A percentile compares a stretch with the other conserved stretches of the same genome.
Conservation (phyloP, 73 alveolate genomes). For the Tetrahymena borealis region DNA sequence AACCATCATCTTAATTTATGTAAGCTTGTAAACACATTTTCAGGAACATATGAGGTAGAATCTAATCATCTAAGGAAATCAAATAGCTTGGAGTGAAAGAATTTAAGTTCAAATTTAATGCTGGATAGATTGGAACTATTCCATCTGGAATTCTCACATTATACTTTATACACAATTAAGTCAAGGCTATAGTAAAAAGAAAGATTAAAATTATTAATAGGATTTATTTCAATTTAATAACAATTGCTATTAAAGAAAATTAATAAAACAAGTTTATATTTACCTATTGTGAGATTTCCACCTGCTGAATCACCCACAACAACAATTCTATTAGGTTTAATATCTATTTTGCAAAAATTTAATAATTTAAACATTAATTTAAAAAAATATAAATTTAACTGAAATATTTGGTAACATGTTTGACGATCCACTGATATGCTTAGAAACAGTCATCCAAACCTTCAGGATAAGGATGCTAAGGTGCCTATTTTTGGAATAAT, state of each 20-base stretch:
- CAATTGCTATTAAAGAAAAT: too few species aligned
- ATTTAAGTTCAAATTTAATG: constrained; percentile 61
- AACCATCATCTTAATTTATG: constrained; percentile 54
- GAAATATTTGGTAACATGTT: constrained; percentile 44
- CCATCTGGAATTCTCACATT: constrained; percentile 87
- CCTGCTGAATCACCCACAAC: constrained; percentile 55
- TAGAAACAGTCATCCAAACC: constrained; percentile 79
- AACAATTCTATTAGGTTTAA: constrained; percentile 71
- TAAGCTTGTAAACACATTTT: constrained; percentile 60
- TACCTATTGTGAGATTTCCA: constrained; percentile 34
- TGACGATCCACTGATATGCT: constrained; percentile 74
- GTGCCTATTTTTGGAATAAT: constrained; percentile 19
- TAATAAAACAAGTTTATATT: not conserved
- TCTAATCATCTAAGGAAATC: constrained; percentile 79
- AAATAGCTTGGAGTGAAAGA: constrained; percentile 73
- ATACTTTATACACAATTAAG: constrained; percentile 65
- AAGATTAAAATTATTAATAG: not conserved
- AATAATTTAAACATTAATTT: not conserved
- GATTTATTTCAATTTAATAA: too few species aligned
- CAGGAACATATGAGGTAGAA: constrained; percentile 75
- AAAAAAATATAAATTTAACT: not conserved
- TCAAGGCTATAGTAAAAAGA: constrained; percentile 45
- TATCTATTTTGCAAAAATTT: constrained; percentile 39
- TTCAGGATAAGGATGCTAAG: constrained; percentile 69
- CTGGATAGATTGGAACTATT: constrained; percentile 87